Conservation (phyloP, 2,329 filamentous ascomycete species). For the Didymella exigua region DNA sequence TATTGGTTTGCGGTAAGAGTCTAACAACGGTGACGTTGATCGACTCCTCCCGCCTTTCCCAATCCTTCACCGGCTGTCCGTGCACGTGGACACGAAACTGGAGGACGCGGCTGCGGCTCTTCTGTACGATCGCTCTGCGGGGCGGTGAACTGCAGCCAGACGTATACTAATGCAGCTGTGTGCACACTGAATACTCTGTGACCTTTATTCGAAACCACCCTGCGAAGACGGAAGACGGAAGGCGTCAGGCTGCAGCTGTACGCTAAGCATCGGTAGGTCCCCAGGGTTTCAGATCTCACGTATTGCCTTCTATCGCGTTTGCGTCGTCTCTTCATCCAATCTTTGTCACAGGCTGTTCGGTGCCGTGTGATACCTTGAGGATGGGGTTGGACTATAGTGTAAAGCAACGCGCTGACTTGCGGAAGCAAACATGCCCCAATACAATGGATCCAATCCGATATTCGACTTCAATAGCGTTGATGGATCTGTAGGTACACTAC, state of each 20-base stretch:
- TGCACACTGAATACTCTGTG: constrained; percentile 31
- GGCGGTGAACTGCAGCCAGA: constrained; percentile 37
- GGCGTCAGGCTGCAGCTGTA: constrained; percentile 41
- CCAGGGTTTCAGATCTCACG: constrained; percentile 4
- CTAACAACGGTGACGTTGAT: constrained; percentile 8
- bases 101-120: constrained; percentile 12
- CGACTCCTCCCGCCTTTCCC: constrained; percentile 22
- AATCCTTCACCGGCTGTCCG: constrained; percentile 30
- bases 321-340: neutral
- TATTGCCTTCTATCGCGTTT: neutral
- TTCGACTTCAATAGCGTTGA: constrained; percentile 24
- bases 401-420: constrained; percentile 31
- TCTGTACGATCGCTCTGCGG: constrained; percentile 14
- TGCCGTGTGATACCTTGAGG: neutral
- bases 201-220: constrained; percentile 20
- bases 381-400: constrained; percentile 5
- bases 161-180: constrained; percentile 44
- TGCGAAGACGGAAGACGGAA: constrained; percentile 28
- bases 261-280: constrained; percentile 24
- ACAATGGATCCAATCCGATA: constrained; percentile 19
- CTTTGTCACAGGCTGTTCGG: neutral
- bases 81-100: constrained; percentile 6
- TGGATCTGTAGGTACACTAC: constrained; percentile 15
- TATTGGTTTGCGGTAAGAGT: constrained; percentile 5
- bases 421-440: constrained; percentile 38